Base-by-base conservation (phyloP, 192 early-diverging fungal genomes). In the Gaertneriomyces semiglobifer region DNA sequence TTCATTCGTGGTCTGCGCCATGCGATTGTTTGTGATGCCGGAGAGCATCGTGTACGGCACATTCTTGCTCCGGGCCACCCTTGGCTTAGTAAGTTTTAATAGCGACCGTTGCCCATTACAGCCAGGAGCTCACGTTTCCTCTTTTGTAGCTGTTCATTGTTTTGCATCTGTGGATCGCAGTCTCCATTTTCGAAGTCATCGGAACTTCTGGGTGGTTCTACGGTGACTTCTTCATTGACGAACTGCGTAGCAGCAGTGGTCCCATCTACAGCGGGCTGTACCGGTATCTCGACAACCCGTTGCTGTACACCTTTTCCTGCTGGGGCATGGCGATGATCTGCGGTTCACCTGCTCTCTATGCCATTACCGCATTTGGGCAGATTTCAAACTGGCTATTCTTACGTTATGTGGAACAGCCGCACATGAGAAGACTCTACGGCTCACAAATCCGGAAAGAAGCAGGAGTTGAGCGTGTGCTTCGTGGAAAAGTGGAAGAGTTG, bases 161-260 rank as follows among this genome's bases (percentile, higher is more conserved):
- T 5, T 79, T 98, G 53, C 96, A 98, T 65, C 75, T 92, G 46
- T 96, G 93, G 92, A 93, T 92, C 41, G 88, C 96, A 7, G 77
- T 89, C 25, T 93, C 92, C 6, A 90, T 95, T 48, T 93, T 92
- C 79, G 91, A 96, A 73, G 92, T 88, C 5, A 81, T 96, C 59
- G 94, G 96, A 53, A 91, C 95, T 66, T 93, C 92, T 79, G 96
- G 95, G 4, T 98, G 94, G 94, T 98, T 98, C 78, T 96, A 97
- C 72, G 94, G 93, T 52, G 96, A 97, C 69, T 96, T 96, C 67
- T 95, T 98, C 79, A 85, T 95, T 57, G 92, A 92, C 72, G 86
- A 89, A 44, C 66, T 77, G 5, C 43, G 57, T 39, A 41, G 38
- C 53, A 58, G 59, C 44, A 62, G 52, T 56, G 65, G 69, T 16